Base-by-base conservation (phyloP, 805 yeast species). In the Geotrichum ghanense region DNA sequence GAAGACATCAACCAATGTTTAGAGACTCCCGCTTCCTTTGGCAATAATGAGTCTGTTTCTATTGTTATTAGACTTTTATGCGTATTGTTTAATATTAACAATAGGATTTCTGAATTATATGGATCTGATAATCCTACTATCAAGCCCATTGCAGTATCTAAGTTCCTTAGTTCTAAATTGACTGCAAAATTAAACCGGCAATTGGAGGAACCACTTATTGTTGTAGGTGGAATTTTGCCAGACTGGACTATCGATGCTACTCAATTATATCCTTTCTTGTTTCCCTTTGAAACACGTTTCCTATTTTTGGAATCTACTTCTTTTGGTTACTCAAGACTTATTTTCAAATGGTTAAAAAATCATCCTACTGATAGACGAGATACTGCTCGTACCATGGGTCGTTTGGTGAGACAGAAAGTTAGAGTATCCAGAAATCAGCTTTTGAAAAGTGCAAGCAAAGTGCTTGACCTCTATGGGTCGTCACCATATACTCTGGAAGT, bases 141-240 rank as follows among this genome's bases (percentile, higher is more conserved):
- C 16, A 9, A 42, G 19, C 42, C 52, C 19, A 25, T 59, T 7
- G 49, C 55, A 0, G 51, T 51, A 14, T 44, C 59, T 3, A 54
- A 51, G 10, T 89, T 87, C 56, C 66, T 80, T 54, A 88, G 85
- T 59, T 78, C 86, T 64, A 88, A 88, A 56, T 61, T 90, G 17
- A 81, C 95, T 4, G 94, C 94, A 0, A 90, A 89, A 60, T 67
- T 92, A 46, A 82, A 83, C 48, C 69, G 94, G 43, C 97, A 89
- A 62, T 63, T 90, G 40, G 96, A 89, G 55, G 97, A 90, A 52
- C 92, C 95, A 0, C 66, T 89, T 46, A 72, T 88, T 16, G 90
- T 90, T 22, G 90, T 94, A 0, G 79, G 95, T 59, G 92, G 90
- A 0, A 75, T 84, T 1, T 60, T 90, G 37, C 97, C 97, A 0